phyloP scores from a whole-genome alignment of 140 eudicot species.

The Erigeron philadelphicus region DNA sequence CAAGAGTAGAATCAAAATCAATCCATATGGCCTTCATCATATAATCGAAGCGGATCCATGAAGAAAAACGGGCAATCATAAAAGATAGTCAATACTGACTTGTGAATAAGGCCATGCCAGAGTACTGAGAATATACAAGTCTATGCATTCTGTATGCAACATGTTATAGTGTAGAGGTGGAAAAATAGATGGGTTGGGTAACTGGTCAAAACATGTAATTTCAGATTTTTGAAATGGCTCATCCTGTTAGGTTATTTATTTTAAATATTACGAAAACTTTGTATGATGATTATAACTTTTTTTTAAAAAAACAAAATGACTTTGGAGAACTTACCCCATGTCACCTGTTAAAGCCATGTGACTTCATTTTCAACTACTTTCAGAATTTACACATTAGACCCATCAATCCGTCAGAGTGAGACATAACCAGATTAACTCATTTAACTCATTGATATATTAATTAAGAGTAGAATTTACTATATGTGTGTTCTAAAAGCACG shows the following conservation, averaged over 20 bases:
- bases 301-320: background rate
- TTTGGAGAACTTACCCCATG: background rate
- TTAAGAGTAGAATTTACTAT: background rate
- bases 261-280: too few relatives aligned
- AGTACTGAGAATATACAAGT: background rate
- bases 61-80: background rate
- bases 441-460: background rate
- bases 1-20: slow-evolving; percentile 1
- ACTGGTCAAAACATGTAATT: background rate
- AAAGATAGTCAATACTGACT: background rate
- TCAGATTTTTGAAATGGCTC: background rate
- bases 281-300: background rate
- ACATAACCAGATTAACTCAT: background rate
- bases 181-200: background rate
- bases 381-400: background rate
- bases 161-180: background rate
- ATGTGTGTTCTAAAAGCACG: background rate
- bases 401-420: background rate
- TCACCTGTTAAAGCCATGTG: background rate
- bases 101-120: background rate
- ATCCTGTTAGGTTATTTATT: background rate
- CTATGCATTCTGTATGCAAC: background rate
- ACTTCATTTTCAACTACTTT: background rate
- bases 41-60: background rate
- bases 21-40: background rate